Percentiles rank a stretch among this genome's conserved stretches.
Evolutionary conservation across 495 filamentous ascomycete species (phyloP).

Genomic region (Penicillium goetzii): DNA sequence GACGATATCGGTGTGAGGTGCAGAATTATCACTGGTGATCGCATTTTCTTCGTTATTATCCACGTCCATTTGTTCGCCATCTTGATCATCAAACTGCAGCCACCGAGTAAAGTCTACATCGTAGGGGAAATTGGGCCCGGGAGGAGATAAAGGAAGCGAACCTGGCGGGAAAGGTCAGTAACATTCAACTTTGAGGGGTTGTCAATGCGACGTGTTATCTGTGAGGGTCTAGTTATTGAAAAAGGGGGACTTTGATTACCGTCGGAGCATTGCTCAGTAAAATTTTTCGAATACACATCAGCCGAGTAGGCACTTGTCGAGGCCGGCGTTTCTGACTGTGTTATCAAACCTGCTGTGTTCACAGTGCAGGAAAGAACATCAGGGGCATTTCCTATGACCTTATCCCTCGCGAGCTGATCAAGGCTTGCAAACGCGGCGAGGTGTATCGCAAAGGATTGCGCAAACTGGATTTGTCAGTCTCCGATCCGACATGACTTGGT

Average conservation of each 20-base stretch:
- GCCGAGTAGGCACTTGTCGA: neutral
- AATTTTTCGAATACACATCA: neutral
- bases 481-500: neutral
- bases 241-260: neutral
- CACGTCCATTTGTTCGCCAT: neutral
- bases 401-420: neutral
- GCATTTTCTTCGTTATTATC: neutral
- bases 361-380: neutral
- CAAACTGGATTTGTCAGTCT: conserved; percentile 1
- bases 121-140: neutral
- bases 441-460: neutral
- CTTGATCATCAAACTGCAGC: neutral
- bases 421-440: neutral
- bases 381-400: neutral
- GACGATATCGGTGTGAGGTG: too few species aligned
- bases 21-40: neutral
- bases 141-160: neutral
- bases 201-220: neutral
- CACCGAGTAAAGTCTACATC: neutral
- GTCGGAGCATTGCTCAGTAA: neutral
- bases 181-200: neutral
- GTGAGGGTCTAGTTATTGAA: neutral
- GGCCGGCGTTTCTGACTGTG: neutral
- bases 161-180: neutral
- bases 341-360: neutral